Evolutionary conservation across 108 stramenopile species (phyloP), one percentile per base, ranked within the genome.

Genomic region (Mayamaea pseudoterrestris): DNA sequence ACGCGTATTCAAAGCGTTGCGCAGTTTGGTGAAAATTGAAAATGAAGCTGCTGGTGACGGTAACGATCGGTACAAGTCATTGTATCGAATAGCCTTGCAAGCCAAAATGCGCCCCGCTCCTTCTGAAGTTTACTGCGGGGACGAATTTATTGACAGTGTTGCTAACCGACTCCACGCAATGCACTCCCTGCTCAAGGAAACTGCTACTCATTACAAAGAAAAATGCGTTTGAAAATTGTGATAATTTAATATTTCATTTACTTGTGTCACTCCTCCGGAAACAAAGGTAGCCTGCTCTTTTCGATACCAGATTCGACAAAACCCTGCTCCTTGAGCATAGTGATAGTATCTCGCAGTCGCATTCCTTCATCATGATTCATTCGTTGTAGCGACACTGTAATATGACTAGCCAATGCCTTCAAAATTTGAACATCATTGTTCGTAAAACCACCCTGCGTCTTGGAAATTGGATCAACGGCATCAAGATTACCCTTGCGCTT

Each of bases 1-100:
- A 4, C 61, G 79, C 31, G 57, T 90, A 0, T 76, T 83, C 28
- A 80, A 78, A 40, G 46, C 83, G 11, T 61, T 90, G 21, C 53
- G 76, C 30, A 65, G 60, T 47, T 40, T 90, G 28, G 71, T 70
- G 30, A 90, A 84, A 53, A 39, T 77, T 22, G 66, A 80, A 31
- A 65, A 70, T 37, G 35, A 30, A 21, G 28, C 23, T 8, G n/a
- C n/a, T n/a, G n/a, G n/a, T n/a, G 25, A 16, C 25, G 41, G 60
- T 43, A 6, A 14, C 20, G 37, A 20, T 3, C 11, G 37, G 31
- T 88, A 80, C 78, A 80, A 78, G 52, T 50, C 72, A 35, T 41
- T 73, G 60, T 88, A 88, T 42, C 66, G 81, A n/a, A n/a, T n/a
- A n/a, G n/a, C n/a, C n/a, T n/a, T n/a, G n/a, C n/a, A n/a, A n/a